Base-by-base conservation (phyloP, 306 rosid genomes). In the Quercus rubra region DNA sequence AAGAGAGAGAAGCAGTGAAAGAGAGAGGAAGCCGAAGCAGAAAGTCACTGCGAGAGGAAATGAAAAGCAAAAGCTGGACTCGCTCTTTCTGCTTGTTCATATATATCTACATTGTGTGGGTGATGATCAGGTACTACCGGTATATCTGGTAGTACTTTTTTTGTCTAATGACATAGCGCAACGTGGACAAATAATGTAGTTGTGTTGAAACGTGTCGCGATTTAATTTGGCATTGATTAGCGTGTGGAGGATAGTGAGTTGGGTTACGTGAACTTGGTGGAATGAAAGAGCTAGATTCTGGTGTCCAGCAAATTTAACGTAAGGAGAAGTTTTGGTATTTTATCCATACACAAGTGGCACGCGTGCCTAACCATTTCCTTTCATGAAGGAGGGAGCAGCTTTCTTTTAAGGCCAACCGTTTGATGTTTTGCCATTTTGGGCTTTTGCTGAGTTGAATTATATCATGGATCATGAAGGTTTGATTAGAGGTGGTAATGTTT, bases 41-140 rank as follows among this genome's bases (percentile, higher is more conserved):
- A 41, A 71, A 70, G 78, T 80, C 83, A 54, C 80, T 27, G 52
- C 66, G 33, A 51, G 5, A 68, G 23, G 6, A 23, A 58, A 46
- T 11, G 10, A 14, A 59, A 74, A 61, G 74, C 69, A 14, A 59
- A 74, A 61, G 74, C 69, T 21, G 15, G 6, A 12, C 5, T 49
- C 71, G 13, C 12, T 62, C 41, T 55, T 73, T 70, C 59, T 49
- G 14, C 17, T 49, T 49, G 4, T 56, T 78, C 41, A 2, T 1
- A 5, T 61, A 31, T 69, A 25, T 5, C 73, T 55, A 46, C 46
- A 57, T n/a, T 15, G 4, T 33, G 3, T 49, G 54, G 27, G 31
- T 2, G 3, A 12, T 18, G 56, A 74, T 83, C 76, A 46, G 12
- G 68, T 74, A 55, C 51, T 1, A 4, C 27, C 61, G 41, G 15